Evolutionary conservation across 2,329 filamentous ascomycete species (phyloP).

Genomic region (Davidsoniella neocaledoniae): DNA sequence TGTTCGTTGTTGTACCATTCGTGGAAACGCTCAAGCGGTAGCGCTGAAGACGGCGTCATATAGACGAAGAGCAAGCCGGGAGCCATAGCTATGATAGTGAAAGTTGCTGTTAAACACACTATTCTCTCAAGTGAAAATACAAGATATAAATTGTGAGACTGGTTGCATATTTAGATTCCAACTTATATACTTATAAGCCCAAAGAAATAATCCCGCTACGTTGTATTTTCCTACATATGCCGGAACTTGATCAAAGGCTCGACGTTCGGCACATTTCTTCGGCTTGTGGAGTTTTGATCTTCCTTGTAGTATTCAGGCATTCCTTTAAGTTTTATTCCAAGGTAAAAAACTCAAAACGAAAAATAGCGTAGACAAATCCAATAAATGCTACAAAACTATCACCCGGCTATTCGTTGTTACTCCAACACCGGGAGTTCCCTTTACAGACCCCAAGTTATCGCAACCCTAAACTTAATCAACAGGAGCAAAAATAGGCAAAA

Average conservation of each 20-base stretch:
- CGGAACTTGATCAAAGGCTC: no score
- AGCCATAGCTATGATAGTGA: slow-evolving; percentile 9
- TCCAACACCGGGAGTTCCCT: not conserved
- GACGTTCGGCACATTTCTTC: not conserved
- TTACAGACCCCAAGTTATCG: not conserved
- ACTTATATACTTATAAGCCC: no score
- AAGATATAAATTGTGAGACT: no score
- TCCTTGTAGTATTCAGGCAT: not conserved
- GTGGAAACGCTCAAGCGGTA: slow-evolving; percentile 57
- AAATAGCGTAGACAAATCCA: not conserved
- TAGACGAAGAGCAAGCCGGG: slow-evolving; percentile 70
- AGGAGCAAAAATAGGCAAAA: not conserved
- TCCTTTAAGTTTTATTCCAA: no score
- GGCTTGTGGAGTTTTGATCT: slow-evolving; percentile 1
- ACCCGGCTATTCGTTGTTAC: not conserved
- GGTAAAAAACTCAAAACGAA: no score
- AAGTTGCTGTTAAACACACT: not conserved
- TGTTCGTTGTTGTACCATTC: slow-evolving; percentile 95
- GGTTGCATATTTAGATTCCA: not conserved
- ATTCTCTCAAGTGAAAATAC: no score
- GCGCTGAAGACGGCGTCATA: slow-evolving; percentile 57
- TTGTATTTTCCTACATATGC: no score
- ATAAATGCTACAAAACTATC: not conserved
- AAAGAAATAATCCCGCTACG: no score
- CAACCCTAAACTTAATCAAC: not conserved